Percentiles rank a stretch among this genome's conserved stretches.
These are phyloP conservation scores for Arthrocladium fulminans DNA, from an alignment of 2,329 filamentous ascomycete genomes.

Conservation along the genomic window DNA sequence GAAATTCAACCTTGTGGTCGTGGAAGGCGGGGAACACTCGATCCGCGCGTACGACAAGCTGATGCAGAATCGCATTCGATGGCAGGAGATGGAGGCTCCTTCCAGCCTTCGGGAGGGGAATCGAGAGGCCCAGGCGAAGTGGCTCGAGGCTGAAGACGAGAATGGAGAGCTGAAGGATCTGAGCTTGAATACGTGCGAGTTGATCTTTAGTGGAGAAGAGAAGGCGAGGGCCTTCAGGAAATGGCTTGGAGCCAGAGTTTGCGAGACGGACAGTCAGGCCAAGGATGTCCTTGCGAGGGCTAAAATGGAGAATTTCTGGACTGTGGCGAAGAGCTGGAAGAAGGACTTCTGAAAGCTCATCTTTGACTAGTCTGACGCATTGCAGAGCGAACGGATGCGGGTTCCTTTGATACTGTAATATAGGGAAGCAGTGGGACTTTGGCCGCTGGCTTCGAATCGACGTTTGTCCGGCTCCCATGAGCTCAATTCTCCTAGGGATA, in stretches of 20 bases:
- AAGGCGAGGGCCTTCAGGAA: conserved; percentile 73
- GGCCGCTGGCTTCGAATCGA: too few relatives aligned
- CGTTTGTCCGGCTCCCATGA: too few relatives aligned
- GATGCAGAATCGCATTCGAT: conserved; percentile 88
- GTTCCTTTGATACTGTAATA: too few relatives aligned
- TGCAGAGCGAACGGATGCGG: too few relatives aligned
- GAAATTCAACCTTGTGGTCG: conserved; percentile 76
- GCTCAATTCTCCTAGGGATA: too few relatives aligned
- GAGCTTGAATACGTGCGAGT: conserved; percentile 66
- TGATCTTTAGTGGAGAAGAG: conserved; percentile 87
- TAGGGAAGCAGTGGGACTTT: too few relatives aligned
- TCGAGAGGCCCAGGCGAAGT: conserved; percentile 54
- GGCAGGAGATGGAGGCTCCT: conserved; percentile 78
- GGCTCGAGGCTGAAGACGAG: conserved; percentile 69
- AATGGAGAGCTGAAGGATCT: conserved; percentile 69
- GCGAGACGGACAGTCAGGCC: conserved; percentile 83
- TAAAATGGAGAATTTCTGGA: conserved; percentile 96
- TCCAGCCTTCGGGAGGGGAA: conserved; percentile 47
- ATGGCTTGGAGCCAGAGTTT: conserved; percentile 75
- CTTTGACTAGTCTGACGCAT: too few relatives aligned
- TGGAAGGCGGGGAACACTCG: conserved; percentile 79
- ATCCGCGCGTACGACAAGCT: conserved; percentile 83
- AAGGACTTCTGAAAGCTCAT: conserved; percentile 8
- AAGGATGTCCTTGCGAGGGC: conserved; percentile 67
- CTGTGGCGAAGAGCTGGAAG: conserved; percentile 63